Evolutionary conservation across 371 early-diverging fungal species (phyloP), one percentile per base, ranked within the genome.

Genomic region (Actinomortierella ambigua): DNA sequence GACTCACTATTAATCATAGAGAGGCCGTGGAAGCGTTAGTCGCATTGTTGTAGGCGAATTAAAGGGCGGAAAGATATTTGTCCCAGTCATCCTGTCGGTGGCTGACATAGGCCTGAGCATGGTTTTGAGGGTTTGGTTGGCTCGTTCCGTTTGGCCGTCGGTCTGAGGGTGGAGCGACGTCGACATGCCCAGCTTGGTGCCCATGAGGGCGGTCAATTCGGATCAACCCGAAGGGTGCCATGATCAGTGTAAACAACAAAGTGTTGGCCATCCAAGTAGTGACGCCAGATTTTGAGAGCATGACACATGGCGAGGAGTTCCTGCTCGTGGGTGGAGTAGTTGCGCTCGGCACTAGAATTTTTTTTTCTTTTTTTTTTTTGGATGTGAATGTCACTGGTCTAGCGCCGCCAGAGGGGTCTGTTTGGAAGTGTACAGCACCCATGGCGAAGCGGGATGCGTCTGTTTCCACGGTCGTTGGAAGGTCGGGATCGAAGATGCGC

Each of bases 31-130:
- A 56, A 0, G 59, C 26, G 14, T 83, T 69, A 11, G 43, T 43
- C 0, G 76, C 18, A 46, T 80, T 80, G 63, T 89, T 86, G 58
- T 76, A 82, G 11, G 79, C 77, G 54, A 88, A 85, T 52, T 86
- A 81, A 0, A 79, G 77, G 0, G 80, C 46, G 2, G 82, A 76
- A 7, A 89, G 59, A 1, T 64, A 63, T 1, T 69, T 22, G 3
- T 51, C 65, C 87, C 86, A 87, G 47, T 84, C 55, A 50, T 76
- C 60, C 63, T 85, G 82, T 28, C 76, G 57, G 11, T 82, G 76
- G 43, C 62, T 63, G 13, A 69, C 28, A 50, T 61, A 85, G n/a
- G 24, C 28, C 85, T 57, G 9, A 87, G 79, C 26, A 81, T 82
- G 48, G 82, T 78, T 51, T 85, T 78, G 0, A 89, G 48, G 7